A percentile compares a stretch with the other conserved stretches of the same genome.
These are phyloP conservation scores for Aspergillus aculeatinus DNA, from an alignment of 2,329 filamentous ascomycete species.

Conservation along the genomic window DNA sequence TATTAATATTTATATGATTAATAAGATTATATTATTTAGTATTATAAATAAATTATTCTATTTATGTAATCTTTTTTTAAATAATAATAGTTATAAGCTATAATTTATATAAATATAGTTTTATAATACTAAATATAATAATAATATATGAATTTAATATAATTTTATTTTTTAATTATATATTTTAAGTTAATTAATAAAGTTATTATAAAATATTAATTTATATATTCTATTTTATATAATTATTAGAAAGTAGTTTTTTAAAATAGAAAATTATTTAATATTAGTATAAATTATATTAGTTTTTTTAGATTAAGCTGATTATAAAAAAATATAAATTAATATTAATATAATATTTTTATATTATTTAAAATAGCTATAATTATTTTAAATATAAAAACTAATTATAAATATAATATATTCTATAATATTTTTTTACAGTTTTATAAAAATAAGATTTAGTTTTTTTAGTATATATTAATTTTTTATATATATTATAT, in stretches of 20 bases:
- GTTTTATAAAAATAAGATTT: too few relatives aligned
- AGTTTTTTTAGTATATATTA: too few relatives aligned
- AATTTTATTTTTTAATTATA: too few relatives aligned
- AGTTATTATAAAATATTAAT: background rate
- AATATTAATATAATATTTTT: too few relatives aligned
- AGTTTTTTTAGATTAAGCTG: background rate
- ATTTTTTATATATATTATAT: too few relatives aligned
- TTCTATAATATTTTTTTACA: slow-evolving; percentile 8
- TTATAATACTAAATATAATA: background rate
- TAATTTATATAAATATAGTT: background rate
- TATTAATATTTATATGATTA: background rate
- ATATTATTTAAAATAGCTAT: too few relatives aligned
- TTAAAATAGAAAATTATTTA: slow-evolving; percentile 1
- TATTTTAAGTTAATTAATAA: background rate
- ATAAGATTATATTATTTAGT: too few relatives aligned
- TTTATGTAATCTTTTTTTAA: background rate
- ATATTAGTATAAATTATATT: background rate
- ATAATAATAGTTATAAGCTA: background rate
- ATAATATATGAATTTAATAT: too few relatives aligned
- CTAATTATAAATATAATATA: slow-evolving; percentile 1
- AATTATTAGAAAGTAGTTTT: background rate
- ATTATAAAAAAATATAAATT: slow-evolving; percentile 4
- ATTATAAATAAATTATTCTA: background rate
- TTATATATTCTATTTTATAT: slow-evolving; percentile 8
- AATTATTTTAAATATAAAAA: too few relatives aligned